Conservation (phyloP, 345 rosid species). For the Lepidium africanum region DNA sequence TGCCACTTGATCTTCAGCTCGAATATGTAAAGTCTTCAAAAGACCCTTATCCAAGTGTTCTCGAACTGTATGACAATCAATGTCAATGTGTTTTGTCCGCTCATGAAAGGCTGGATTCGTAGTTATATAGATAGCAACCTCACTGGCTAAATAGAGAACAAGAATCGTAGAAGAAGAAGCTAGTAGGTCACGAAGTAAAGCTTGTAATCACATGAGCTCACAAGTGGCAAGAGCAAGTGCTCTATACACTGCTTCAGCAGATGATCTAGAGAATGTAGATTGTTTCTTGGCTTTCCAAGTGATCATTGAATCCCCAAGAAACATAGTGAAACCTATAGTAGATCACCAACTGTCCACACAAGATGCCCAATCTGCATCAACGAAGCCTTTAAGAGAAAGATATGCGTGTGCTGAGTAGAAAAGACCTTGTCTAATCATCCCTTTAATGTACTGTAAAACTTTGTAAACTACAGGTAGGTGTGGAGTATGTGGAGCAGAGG, state of each 20-base stretch:
- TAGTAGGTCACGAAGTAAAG: accelerated
- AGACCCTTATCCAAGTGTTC: neutral
- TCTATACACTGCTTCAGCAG: neutral
- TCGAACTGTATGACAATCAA: neutral
- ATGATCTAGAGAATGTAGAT: neutral
- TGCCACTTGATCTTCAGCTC: neutral
- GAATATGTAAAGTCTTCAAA: neutral
- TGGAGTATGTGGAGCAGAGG: neutral
- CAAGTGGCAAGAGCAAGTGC: neutral
- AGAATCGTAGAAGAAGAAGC: too few species aligned
- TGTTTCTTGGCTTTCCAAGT: neutral
- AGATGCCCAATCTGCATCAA: neutral
- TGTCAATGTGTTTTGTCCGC: neutral
- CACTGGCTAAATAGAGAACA: neutral
- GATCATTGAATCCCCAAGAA: neutral
- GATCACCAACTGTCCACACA: neutral
- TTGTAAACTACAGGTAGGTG: neutral
- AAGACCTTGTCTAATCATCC: neutral
- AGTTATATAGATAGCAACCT: neutral
- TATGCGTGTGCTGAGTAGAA: neutral
- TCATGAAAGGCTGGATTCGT: neutral
- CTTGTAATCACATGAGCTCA: neutral
- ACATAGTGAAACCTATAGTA: neutral
- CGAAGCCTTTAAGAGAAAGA: neutral
- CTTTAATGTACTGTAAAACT: neutral